Base-by-base conservation (phyloP, 441 rosid genomes). In the Metrosideros polymorpha region DNA sequence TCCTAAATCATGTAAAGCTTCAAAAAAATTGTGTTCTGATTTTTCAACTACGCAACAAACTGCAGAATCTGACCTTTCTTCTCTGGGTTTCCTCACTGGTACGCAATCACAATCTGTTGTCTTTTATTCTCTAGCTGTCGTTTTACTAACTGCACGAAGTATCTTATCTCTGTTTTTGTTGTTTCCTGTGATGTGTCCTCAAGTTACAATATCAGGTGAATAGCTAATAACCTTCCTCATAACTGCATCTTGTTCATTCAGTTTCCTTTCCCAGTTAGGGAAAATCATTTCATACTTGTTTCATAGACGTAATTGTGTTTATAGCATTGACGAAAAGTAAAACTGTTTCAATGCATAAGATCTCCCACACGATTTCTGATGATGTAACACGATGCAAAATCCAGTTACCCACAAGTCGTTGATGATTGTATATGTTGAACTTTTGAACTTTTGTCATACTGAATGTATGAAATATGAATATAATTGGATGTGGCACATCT, bases 1-100 rank as follows among this genome's bases (percentile, higher is more conserved):
- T 84, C 91, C 88, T 51, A 94, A 89, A 89, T 94, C 97, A 84
- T 89, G 89, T 85, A 85, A 88, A 83, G 92, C 93, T 89, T 92
- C 93, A 83, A 94, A 94, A 88, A 89, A 86, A 42, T 83, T 93
- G 35, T 85, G 91, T 86, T 89, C 93, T 82, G 89, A 39, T 76
- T 83, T 88, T 55, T 79, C 90, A 42, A 47, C 90, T 89, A 89
- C 90, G 87, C 91, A 53, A 84, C 90, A 82, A 90, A 83, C 87
- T 82, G 71, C 89, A 57, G 93, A 92, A 88, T 75, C 86, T 35
- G 90, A 88, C 32, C 52, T 85, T 8, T 90, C 89, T 47, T 56
- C 84, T 56, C 89, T 89, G 82, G 90, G 90, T 75, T 92, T 89
- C 84, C 87, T 84, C 63, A 89, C 85, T 86, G 94, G 93, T 89